phyloP scores from a whole-genome alignment of 1,284 basidiomycete species.

The Quambalaria eucalypti region DNA sequence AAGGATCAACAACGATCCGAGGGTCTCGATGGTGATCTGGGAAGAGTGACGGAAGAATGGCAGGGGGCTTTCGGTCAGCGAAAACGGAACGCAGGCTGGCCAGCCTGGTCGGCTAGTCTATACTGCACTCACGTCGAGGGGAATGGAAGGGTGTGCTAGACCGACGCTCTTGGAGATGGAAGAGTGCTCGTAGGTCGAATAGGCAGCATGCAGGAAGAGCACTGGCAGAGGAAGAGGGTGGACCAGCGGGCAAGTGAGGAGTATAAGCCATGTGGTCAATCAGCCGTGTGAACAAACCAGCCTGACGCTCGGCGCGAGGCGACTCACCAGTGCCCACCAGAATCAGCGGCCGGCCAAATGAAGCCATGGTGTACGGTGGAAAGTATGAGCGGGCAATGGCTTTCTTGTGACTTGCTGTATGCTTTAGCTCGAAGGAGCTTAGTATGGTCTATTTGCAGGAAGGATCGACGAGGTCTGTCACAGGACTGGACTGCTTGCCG shows the following conservation, averaged over 20 bases:
- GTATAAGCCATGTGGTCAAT: no score
- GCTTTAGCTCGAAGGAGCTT: no score
- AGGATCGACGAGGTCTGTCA: no score
- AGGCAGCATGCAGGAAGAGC: slow-evolving; percentile 31
- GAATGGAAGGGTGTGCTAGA: slow-evolving; percentile 14
- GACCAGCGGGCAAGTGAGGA: not conserved
- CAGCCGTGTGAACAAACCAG: not conserved
- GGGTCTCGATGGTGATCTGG: slow-evolving; percentile 63
- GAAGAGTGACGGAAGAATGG: not conserved
- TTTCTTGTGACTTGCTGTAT: no score
- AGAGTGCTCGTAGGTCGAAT: slow-evolving; percentile 37
- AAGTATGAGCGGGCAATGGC: no score
- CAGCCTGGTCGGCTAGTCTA: no score
- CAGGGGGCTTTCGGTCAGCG: not conserved
- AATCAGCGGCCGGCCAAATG: no score
- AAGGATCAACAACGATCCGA: slow-evolving; percentile 60
- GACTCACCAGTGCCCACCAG: no score
- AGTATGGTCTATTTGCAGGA: no score
- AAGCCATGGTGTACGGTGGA: no score
- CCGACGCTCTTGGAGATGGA: slow-evolving; percentile 29
- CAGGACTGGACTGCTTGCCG: not conserved
- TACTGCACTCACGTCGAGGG: slow-evolving; percentile 25
- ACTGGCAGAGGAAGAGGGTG: slow-evolving; percentile 1
- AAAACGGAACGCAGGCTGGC: not conserved
- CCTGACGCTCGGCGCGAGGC: no score